A percentile compares a stretch with the other conserved stretches of the same genome.
Conservation (phyloP, 1,139 yeast genomes). For the Yamadazyma dendronema region DNA sequence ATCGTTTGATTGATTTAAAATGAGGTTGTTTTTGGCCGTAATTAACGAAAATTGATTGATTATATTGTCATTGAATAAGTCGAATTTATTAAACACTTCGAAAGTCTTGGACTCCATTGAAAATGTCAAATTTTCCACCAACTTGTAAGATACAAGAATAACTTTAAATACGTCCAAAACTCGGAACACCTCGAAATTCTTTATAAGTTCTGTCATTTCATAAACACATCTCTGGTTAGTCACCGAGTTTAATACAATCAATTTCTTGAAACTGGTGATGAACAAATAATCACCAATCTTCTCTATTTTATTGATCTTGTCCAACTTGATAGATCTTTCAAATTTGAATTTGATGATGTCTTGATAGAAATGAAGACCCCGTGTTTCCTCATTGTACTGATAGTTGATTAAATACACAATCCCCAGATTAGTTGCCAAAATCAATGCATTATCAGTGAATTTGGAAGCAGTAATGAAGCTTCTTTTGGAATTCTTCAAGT, state of each 20-base stretch:
- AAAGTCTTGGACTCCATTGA: slow-evolving; percentile 6
- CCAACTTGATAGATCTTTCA: slow-evolving; percentile 13
- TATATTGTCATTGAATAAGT: slow-evolving; percentile 15
- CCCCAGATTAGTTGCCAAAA: slow-evolving; percentile 17
- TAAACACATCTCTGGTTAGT: slow-evolving; percentile 12
- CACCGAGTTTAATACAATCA: slow-evolving; percentile 12
- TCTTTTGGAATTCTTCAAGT: slow-evolving; percentile 11
- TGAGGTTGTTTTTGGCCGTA: slow-evolving; percentile 11
- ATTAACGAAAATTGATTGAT: slow-evolving; percentile 15
- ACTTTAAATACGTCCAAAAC: slow-evolving; percentile 11
- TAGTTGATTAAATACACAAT: slow-evolving; percentile 13
- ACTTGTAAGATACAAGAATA: slow-evolving; percentile 12
- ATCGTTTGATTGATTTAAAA: slow-evolving; percentile 15
- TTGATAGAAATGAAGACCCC: slow-evolving; percentile 10
- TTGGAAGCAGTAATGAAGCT: slow-evolving; percentile 16
- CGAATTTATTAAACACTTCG: slow-evolving; percentile 8
- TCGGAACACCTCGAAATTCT: slow-evolving; percentile 13
- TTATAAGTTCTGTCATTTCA: slow-evolving; percentile 12
- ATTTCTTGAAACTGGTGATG: slow-evolving; percentile 15
- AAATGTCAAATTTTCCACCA: slow-evolving; percentile 9
- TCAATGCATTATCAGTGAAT: slow-evolving; percentile 14
- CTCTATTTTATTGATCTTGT: slow-evolving; percentile 14
- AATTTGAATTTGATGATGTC: slow-evolving; percentile 17
- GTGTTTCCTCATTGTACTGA: slow-evolving; percentile 4
- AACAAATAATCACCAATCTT: slow-evolving; percentile 12